These are phyloP conservation scores for Urostyla sp. DNA, from an alignment of 73 alveolate species.

Conservation along the genomic window DNA sequence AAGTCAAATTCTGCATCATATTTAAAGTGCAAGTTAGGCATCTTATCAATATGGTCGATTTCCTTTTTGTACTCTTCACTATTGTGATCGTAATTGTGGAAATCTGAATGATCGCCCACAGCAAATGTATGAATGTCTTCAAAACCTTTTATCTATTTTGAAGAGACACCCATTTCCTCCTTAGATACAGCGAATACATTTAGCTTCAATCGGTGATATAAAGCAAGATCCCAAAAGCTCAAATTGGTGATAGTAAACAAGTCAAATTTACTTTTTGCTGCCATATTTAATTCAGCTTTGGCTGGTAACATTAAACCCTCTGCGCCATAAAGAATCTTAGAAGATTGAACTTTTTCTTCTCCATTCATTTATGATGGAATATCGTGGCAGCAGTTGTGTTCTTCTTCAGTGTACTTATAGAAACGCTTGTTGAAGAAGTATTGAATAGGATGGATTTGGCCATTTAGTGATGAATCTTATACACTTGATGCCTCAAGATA, in stretches of 20 bases:
- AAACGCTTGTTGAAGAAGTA: constrained; percentile 21
- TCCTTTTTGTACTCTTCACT: neutral
- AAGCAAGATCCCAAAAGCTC: constrained; percentile 45
- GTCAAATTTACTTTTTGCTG: constrained; percentile 28
- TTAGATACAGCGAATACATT: constrained; percentile 27
- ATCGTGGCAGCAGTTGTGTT: neutral
- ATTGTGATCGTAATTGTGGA: neutral
- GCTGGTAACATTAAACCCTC: constrained; percentile 55
- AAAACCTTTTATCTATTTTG: neutral
- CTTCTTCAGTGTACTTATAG: constrained; percentile 29
- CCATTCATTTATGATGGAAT: neutral
- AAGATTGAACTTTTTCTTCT: neutral
- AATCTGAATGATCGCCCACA: neutral
- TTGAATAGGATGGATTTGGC: neutral
- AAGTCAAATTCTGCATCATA: neutral
- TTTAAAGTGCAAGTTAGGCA: neutral
- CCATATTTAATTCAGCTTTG: constrained; percentile 23
- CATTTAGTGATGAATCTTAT: neutral
- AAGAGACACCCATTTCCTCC: neutral
- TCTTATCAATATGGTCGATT: neutral
- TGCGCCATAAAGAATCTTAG: neutral
- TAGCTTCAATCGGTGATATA: neutral
- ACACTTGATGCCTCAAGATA: constrained; percentile 45
- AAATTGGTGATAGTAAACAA: constrained; percentile 33
- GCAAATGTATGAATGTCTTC: neutral